Percentiles rank a stretch among this genome's conserved stretches.
phyloP scores from a whole-genome alignment of 2,329 filamentous ascomycete species.

The Ceratocystis destructans region DNA sequence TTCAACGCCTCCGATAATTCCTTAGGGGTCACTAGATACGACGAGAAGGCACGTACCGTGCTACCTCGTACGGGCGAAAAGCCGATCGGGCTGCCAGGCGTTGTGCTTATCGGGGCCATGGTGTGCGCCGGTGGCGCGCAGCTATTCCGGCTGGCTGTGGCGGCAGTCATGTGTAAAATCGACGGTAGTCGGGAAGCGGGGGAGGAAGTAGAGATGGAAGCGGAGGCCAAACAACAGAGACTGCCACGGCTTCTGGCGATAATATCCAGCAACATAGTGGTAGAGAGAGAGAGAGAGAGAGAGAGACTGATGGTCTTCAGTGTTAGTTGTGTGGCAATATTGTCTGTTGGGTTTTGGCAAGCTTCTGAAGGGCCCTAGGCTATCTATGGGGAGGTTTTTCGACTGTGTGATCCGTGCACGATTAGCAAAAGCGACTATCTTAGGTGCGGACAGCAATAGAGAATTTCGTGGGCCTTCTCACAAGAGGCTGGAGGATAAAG shows the following conservation, averaged over 20 bases:
- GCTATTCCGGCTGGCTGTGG: background rate
- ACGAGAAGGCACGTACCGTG: conserved; percentile 40
- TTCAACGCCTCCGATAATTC: conserved; percentile 71
- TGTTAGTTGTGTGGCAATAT: too few species aligned
- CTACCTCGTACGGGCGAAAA: conserved; percentile 9
- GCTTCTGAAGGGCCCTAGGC: background rate
- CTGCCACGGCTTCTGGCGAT: conserved; percentile 13
- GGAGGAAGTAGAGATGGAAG: conserved; percentile 18
- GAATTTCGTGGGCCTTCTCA: too few species aligned
- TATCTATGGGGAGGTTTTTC: background rate
- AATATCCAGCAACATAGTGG: conserved; percentile 14
- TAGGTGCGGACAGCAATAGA: background rate
- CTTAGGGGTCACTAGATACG: conserved; percentile 73
- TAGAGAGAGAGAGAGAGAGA: too few species aligned
- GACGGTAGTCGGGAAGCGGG: conserved; percentile 32
- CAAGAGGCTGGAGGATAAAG: background rate
- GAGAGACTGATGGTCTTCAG: background rate
- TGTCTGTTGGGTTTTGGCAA: background rate
- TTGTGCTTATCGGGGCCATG: conserved; percentile 19
- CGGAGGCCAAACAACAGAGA: conserved; percentile 7
- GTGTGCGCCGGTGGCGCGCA: conserved; percentile 22
- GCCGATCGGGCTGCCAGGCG: conserved; percentile 23
- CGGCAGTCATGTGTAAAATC: conserved; percentile 21
- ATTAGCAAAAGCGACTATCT: background rate
- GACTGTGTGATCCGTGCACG: background rate